These are phyloP conservation scores for Trichophaea hybrida DNA, from an alignment of 2,329 filamentous ascomycete species.

Conservation along the genomic window DNA sequence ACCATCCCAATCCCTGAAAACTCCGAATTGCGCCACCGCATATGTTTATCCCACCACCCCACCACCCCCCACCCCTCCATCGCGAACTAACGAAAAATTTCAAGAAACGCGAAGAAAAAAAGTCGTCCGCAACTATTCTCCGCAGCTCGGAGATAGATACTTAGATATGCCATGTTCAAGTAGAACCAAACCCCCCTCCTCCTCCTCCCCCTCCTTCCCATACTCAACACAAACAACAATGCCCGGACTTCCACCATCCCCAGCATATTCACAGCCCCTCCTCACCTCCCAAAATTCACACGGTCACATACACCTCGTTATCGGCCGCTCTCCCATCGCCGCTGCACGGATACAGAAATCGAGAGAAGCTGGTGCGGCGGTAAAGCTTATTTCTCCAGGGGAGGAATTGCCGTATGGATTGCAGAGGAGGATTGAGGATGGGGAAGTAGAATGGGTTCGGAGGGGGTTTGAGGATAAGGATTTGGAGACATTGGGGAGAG, in stretches of 20 bases:
- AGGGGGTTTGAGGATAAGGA: conserved; percentile 44
- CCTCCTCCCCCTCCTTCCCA: not conserved
- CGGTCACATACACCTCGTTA: conserved; percentile 63
- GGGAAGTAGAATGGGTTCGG: conserved; percentile 33
- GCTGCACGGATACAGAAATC: conserved; percentile 67
- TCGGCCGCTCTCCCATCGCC: conserved; percentile 80
- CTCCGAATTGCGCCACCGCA: not conserved
- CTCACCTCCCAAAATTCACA: conserved; percentile 59
- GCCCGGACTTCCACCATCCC: not conserved
- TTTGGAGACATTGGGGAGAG: conserved; percentile 60
- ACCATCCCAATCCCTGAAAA: not conserved
- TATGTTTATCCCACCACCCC: not conserved
- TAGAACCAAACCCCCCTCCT: not conserved
- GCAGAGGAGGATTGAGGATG: conserved; percentile 33
- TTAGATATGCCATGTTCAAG: not conserved
- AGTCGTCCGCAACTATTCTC: too few species aligned
- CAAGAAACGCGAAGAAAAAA: too few species aligned
- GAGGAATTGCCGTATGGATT: conserved; percentile 41
- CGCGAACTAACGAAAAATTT: not conserved
- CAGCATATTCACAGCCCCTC: conserved; percentile 34
- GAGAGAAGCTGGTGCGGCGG: conserved; percentile 64
- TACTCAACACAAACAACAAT: not conserved
- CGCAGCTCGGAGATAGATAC: too few species aligned
- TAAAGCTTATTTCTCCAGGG: conserved; percentile 61
- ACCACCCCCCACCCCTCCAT: not conserved